Conservation (phyloP, 2,329 filamentous ascomycete genomes). For the Lomentospora prolificans region DNA sequence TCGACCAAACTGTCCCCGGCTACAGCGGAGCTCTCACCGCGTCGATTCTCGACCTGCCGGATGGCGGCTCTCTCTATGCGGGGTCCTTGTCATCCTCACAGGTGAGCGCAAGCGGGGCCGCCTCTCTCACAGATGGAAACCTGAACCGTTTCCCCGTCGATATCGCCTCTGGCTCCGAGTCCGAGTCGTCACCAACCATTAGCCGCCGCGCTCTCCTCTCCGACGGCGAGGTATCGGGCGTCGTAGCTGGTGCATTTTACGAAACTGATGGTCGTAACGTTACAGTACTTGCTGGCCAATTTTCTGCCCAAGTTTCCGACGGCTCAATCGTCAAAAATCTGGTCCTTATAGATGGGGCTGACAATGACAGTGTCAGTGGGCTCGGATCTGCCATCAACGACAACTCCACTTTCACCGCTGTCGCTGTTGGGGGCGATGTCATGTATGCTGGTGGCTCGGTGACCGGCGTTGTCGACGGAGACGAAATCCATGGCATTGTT, state of each 20-base stretch:
- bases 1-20: slow-evolving; percentile 53
- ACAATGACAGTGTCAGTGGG: slow-evolving; percentile 57
- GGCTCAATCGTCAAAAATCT: slow-evolving; percentile 70
- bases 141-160: slow-evolving; percentile 50
- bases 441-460: slow-evolving; percentile 79
- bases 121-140: slow-evolving; percentile 45
- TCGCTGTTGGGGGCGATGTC: slow-evolving; percentile 56
- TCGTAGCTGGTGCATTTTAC: slow-evolving; percentile 74
- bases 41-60: slow-evolving; percentile 53
- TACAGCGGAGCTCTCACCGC: slow-evolving; percentile 66
- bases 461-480: slow-evolving; percentile 56
- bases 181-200: slow-evolving; percentile 24
- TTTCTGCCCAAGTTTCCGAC: slow-evolving; percentile 59
- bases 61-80: slow-evolving; percentile 60
- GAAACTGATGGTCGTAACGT: slow-evolving; percentile 60
- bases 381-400: slow-evolving; percentile 55
- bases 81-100: slow-evolving; percentile 73
- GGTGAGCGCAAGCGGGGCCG: slow-evolving; percentile 64
- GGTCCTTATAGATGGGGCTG: slow-evolving; percentile 68
- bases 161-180: slow-evolving; percentile 28
- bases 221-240: slow-evolving; percentile 42
- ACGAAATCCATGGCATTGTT: slow-evolving; percentile 61
- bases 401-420: slow-evolving; percentile 64
- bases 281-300: slow-evolving; percentile 82
- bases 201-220: slow-evolving; percentile 36